Evolutionary conservation across 371 early-diverging fungal genomes (phyloP), one percentile per base, ranked within the genome.

Genomic region (Rhizomucor pusillus): DNA sequence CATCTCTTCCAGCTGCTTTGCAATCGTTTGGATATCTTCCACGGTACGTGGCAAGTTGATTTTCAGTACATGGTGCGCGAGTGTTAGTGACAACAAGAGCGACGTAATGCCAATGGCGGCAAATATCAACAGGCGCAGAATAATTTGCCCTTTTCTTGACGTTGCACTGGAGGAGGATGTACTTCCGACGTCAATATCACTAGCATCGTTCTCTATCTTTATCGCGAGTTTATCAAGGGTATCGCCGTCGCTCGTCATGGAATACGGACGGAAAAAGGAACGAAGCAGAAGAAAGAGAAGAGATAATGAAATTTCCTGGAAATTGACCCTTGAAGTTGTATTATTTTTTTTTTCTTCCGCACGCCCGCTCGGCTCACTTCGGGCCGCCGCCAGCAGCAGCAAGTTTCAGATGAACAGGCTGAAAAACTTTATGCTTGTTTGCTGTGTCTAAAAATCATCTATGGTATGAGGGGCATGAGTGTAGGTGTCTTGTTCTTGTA

Each of bases 401-500:
- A 29, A 29, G 29, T 29, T 29, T 29, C 7, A 29, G 7, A n/a
- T n/a, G n/a, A n/a, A n/a, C n/a, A n/a, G n/a, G n/a, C n/a, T n/a
- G n/a, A n/a, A n/a, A 3, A 29, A 5, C 29, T 29, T 29, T 29
- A 7, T n/a, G n/a, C n/a, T n/a, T n/a, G 29, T 29, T 29, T 29
- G 29, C 7, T 5, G 3, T 29, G 29, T 29, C 29, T 29, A 29
- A 29, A 29, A 29, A 7, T 29, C 29, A 29, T 29, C 29, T 67
- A 71, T 39, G 65, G 59, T 29, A 77, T 73, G n/a, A 71, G 55
- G 2, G 71, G 73, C 71, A 77, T 69, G 39, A 52, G 61, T 5
- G 77, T 73, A 10, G 71, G 59, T 16, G 77, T 77, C 24, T 63
- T 69, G n/a, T 48, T 20, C 41, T 71, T 73, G 54, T 77, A 77